Evolutionary conservation across 2,329 filamentous ascomycete genomes (phyloP).

Genomic region (Neofusicoccum laricinum): DNA sequence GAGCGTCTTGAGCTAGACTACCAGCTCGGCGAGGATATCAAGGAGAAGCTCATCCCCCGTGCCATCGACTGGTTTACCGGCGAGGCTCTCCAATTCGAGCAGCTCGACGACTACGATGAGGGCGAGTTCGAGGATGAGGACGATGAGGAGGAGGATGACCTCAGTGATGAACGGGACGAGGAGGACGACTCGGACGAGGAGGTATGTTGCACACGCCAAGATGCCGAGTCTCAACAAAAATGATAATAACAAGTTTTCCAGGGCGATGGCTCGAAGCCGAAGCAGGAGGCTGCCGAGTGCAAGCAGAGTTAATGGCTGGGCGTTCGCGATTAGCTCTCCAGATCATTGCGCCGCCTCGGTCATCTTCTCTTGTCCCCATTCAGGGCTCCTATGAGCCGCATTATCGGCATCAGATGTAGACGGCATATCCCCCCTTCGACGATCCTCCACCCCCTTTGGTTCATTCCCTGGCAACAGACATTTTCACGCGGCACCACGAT

Average conservation of each 20-base stretch:
- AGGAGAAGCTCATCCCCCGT: constrained; percentile 98
- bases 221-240: not conserved
- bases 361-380: constrained; percentile 1
- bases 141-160: constrained; percentile 86
- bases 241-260: constrained; percentile 17
- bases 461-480: constrained; percentile 15
- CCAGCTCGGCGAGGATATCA: constrained; percentile 98
- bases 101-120: constrained; percentile 79
- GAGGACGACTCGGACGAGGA: constrained; percentile 52
- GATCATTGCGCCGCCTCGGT: constrained; percentile 3
- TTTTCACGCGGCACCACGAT: constrained; percentile 15
- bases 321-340: not conserved
- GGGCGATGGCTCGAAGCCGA: constrained; percentile 43
- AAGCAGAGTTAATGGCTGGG: constrained; percentile 40
- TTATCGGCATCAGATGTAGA: constrained; percentile 17
- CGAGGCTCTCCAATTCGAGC: constrained; percentile 94
- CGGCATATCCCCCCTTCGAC: constrained; percentile 14
- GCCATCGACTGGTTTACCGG: constrained; percentile 99
- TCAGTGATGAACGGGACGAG: constrained; percentile 76
- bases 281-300: constrained; percentile 45
- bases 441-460: constrained; percentile 4
- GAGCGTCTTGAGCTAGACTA: constrained; percentile 98
- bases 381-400: constrained; percentile 2
- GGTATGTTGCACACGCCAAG: constrained; percentile 21
- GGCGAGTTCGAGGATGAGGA: constrained; percentile 87